A percentile compares a stretch with the other conserved stretches of the same genome.
Conservation (phyloP, 345 rosid species). For the Limnanthes douglasii region DNA sequence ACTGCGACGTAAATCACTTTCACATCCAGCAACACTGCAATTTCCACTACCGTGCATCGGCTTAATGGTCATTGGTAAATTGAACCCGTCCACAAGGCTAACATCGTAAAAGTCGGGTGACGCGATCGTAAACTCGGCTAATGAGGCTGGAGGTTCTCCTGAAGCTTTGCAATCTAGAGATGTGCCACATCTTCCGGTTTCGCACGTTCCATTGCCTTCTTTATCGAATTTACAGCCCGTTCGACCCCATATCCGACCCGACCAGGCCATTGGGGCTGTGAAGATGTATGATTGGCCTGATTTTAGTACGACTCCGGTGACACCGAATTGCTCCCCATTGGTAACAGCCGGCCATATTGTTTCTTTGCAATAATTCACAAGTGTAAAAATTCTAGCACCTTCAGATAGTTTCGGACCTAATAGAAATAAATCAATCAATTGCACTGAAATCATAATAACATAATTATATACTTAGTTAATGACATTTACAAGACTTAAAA, state of each 20-base stretch:
- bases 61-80: conserved; percentile 40
- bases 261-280: conserved; percentile 56
- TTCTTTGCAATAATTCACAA: conserved; percentile 48
- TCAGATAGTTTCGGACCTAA: conserved; percentile 27
- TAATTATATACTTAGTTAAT: no score
- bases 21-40: conserved; percentile 53
- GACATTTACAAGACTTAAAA: no score
- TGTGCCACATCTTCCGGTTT: conserved; percentile 61
- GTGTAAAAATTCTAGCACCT: conserved; percentile 48
- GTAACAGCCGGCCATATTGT: conserved; percentile 69
- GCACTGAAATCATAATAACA: no score
- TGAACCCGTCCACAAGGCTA: conserved; percentile 90
- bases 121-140: conserved; percentile 71
- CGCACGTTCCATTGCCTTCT: conserved; percentile 50
- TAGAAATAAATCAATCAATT: no score
- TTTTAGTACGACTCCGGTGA: conserved; percentile 45
- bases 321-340: conserved; percentile 37
- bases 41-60: conserved; percentile 62
- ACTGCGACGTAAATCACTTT: conserved; percentile 26
- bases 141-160: conserved; percentile 58
- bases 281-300: conserved; percentile 41
- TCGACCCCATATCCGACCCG: conserved; percentile 86
- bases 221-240: conserved; percentile 55
- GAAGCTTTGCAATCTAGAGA: conserved; percentile 42
- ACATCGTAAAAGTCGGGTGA: conserved; percentile 51